Evolutionary conservation across 495 filamentous ascomycete genomes (phyloP), one percentile per base, ranked within the genome.

Genomic region (Monascus purpureus): DNA sequence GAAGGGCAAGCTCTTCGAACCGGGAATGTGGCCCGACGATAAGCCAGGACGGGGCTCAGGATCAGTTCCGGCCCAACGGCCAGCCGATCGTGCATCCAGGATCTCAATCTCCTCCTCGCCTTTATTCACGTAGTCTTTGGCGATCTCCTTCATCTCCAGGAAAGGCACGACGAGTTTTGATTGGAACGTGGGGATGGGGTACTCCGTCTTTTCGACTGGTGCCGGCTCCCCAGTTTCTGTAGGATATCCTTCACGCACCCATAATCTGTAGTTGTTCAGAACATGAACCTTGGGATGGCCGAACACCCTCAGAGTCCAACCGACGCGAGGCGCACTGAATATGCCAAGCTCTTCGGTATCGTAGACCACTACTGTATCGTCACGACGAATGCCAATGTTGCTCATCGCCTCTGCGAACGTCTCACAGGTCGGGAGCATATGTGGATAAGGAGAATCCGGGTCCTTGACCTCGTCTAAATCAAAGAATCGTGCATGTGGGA

Each of bases 401-500:
- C 76, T 72, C 92, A 97, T 94, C 7, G 85, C 83, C 36, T 76
- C 66, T 25, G 85, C 79, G 52, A 96, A 96, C 18, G 70, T 63
- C 39, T 79, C 71, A 11, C 79, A 62, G 13, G 67, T 77, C 2
- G 92, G 92, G 5, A 97, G 79, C 90, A 97, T 97, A 52, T 97
- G 90, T 8, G 90, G 88, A 49, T 93, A 97, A 5, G 81, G 79
- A 20, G 82, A 92, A 41, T 72, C 70, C 43, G 72, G 72, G 49
- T 96, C 92, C 40, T 86, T 87, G 44, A 94, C 68, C 18, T 67
- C 80, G 55, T 97, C 92, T 14, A 97, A 65, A 54, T 96, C 83
- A 52, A 97, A 97, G 71, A 96, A 97, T n/a, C 86, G 77, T 1
- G 90, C 75, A 38, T 71, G 70, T 0, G 88, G 86, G 38, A 97